These are phyloP conservation scores for Corylus avellana DNA, from an alignment of 306 rosid genomes.

Conservation along the genomic window DNA sequence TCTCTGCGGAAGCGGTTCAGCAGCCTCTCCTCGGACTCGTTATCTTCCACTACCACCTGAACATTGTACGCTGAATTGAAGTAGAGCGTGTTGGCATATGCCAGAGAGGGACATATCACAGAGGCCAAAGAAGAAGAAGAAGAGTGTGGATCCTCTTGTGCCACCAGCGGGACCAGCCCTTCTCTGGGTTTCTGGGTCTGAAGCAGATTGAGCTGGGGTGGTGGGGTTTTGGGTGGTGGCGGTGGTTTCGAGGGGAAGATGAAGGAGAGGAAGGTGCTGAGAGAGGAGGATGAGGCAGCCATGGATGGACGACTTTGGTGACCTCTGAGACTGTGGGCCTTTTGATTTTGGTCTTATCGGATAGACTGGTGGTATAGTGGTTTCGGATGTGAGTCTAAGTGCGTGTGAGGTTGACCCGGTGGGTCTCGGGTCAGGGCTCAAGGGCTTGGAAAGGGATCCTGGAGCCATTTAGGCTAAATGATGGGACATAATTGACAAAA, in stretches of 20 bases:
- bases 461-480: no score
- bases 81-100: conserved; percentile 49
- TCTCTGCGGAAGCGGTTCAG: conserved; percentile 72
- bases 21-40: conserved; percentile 81
- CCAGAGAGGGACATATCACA: conserved; percentile 59
- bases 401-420: background rate
- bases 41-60: conserved; percentile 65
- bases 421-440: background rate
- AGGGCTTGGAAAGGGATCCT: background rate
- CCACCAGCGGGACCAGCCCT: conserved; percentile 18
- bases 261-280: conserved; percentile 62
- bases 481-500: no score
- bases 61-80: conserved; percentile 61
- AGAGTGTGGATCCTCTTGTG: conserved; percentile 13
- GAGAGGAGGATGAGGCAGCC: conserved; percentile 72
- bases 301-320: conserved; percentile 26
- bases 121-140: conserved; percentile 43
- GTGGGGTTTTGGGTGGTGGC: conserved; percentile 37
- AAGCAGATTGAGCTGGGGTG: conserved; percentile 31
- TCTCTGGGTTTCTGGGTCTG: conserved; percentile 33
- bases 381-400: background rate
- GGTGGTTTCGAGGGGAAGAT: conserved; percentile 57
- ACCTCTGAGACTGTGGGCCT: background rate
- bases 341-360: conserved; percentile 5
- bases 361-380: background rate